Evolutionary conservation across 768 basidiomycete species (phyloP), one percentile per base, ranked within the genome.

Genomic region (Naganishia vishniacii): DNA sequence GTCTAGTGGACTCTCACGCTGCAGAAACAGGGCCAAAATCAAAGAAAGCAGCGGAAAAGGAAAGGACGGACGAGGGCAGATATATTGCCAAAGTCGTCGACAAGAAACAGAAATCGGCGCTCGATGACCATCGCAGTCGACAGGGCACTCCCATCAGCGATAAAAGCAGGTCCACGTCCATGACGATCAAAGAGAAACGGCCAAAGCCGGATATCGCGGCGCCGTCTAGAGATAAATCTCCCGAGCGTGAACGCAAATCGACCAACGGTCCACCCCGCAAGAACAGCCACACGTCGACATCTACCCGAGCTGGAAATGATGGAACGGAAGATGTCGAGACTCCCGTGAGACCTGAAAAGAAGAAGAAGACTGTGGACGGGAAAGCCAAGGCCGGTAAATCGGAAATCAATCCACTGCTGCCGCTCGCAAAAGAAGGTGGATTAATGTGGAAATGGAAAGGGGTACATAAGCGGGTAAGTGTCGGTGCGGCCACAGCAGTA

Each of bases 381-480:
- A 44, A 49, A 56, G 20, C 34, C n/a, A n/a, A n/a, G 20, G 40
- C 26, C 4, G 40, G 62, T 4, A 44, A 49, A 56, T 28, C 34
- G 20, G 40, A 63, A 7, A 56, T 56, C 32, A 56, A 63, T 45
- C 62, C 62, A 20, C 25, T 63, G 37, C 37, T 51, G 49, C 62
- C 62, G 11, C 28, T 31, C 12, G 11, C 48, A 13, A 46, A 26
- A 5, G 62, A 51, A 25, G 62, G 62, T 31, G 53, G 34, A n/a
- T 56, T 56, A 34, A 63, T 63, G 25, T 51, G 48, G 41, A 51
- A 44, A 23, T 63, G 62, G 62, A 51, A 51, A 42, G 62, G 62
- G 18, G 48, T 51, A 13, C 48, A 49, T 26, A 63, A 63, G 51
- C 28, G 49, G 40, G 62, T 63, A 47, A 28, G 48, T 47, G 15